Conservation (phyloP, 2,329 filamentous ascomycete genomes). For the Aspergillus oerlinghausenensis region DNA sequence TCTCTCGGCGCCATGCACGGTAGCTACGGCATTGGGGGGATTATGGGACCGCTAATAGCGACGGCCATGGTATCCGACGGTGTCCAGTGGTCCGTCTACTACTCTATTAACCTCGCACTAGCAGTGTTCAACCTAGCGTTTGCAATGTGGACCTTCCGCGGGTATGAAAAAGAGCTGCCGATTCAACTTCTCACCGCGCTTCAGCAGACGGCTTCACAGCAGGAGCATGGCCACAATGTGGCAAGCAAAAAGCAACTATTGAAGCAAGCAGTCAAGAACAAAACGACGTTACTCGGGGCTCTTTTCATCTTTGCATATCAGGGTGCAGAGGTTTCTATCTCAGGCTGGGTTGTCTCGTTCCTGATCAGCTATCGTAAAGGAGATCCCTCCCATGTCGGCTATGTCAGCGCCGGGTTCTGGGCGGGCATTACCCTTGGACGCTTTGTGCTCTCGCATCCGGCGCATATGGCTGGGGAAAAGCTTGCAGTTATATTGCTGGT, state of each 20-base stretch:
- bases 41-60: constrained; percentile 64
- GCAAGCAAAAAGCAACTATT: constrained; percentile 31
- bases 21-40: constrained; percentile 57
- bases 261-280: constrained; percentile 48
- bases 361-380: constrained; percentile 68
- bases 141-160: constrained; percentile 63
- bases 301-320: constrained; percentile 84
- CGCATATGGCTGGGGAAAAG: constrained; percentile 66
- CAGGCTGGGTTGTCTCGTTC: constrained; percentile 83
- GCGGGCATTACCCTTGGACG: constrained; percentile 71
- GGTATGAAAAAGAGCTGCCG: constrained; percentile 60
- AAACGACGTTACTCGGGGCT: constrained; percentile 66
- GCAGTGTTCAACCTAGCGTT: constrained; percentile 54
- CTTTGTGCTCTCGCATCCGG: constrained; percentile 64
- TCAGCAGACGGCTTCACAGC: constrained; percentile 40
- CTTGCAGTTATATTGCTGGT: constrained; percentile 61
- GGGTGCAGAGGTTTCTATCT: constrained; percentile 77
- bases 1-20: constrained; percentile 40
- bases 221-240: constrained; percentile 23
- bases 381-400: constrained; percentile 67
- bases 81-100: constrained; percentile 67
- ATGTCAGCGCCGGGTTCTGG: constrained; percentile 69
- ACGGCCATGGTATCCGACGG: constrained; percentile 64
- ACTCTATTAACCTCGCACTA: constrained; percentile 60
- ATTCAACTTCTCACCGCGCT: constrained; percentile 41